Conservation (phyloP, 2,329 filamentous ascomycete genomes). For the Penicillium janthinellum region DNA sequence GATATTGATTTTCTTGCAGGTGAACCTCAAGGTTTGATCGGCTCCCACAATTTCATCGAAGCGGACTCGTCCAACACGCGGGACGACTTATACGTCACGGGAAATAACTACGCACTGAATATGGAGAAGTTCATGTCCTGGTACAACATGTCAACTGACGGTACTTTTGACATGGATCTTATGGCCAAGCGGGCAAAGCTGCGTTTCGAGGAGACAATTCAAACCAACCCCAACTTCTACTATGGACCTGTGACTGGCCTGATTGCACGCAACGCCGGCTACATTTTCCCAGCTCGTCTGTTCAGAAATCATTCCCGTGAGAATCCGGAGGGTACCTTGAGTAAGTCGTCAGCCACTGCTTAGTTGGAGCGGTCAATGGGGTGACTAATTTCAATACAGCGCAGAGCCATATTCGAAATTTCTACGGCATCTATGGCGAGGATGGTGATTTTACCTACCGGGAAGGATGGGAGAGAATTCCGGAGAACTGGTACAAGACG, state of each 20-base stretch:
- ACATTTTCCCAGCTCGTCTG: conserved; percentile 48
- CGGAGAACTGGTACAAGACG: conserved; percentile 55
- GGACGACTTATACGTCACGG: conserved; percentile 55
- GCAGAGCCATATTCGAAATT: conserved; percentile 48
- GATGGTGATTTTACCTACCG: conserved; percentile 48
- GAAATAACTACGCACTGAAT: conserved; percentile 55
- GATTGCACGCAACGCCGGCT: conserved; percentile 53
- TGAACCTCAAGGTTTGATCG: conserved; percentile 51
- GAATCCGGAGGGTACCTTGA: conserved; percentile 41
- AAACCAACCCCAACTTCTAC: conserved; percentile 57
- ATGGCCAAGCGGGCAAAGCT: conserved; percentile 48
- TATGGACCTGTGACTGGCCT: conserved; percentile 57
- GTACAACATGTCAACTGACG: conserved; percentile 46
- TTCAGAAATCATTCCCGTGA: conserved; percentile 50
- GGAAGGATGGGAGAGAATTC: conserved; percentile 55
- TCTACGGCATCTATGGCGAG: conserved; percentile 51
- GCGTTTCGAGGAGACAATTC: conserved; percentile 52
- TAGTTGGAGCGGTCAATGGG: not conserved
- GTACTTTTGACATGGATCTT: conserved; percentile 46
- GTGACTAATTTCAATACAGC: conserved; percentile 27
- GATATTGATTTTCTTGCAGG: conserved; percentile 26
- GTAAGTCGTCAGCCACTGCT: conserved; percentile 28
- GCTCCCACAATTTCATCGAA: conserved; percentile 60
- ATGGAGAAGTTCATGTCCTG: conserved; percentile 55
- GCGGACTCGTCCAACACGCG: conserved; percentile 56